Conservation (phyloP, 2,329 filamentous ascomycete genomes). For the Fusarium siculi region DNA sequence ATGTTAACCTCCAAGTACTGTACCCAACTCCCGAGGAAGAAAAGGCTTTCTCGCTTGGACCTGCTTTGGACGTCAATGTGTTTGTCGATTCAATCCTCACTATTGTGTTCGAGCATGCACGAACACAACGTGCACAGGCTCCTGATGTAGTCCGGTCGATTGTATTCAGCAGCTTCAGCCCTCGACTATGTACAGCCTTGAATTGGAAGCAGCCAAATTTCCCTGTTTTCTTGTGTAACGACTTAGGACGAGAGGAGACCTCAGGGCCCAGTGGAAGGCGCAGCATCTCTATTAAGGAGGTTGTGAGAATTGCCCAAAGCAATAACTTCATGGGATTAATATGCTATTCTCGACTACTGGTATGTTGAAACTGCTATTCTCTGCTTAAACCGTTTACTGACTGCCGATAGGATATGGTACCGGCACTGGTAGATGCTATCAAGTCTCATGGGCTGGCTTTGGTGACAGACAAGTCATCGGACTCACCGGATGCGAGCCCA, state of each 20-base stretch:
- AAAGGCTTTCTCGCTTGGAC: constrained; percentile 73
- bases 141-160: constrained; percentile 83
- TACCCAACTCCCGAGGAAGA: constrained; percentile 85
- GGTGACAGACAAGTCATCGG: constrained; percentile 84
- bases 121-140: constrained; percentile 70
- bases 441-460: constrained; percentile 94
- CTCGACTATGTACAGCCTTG: constrained; percentile 88
- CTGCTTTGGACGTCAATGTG: constrained; percentile 83
- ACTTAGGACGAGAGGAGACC: constrained; percentile 74
- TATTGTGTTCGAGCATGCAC: constrained; percentile 91
- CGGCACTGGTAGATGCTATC: constrained; percentile 90
- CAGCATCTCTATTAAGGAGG: constrained; percentile 91
- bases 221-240: constrained; percentile 94
- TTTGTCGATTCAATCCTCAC: constrained; percentile 86
- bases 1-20: constrained; percentile 91
- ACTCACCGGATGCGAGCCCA: constrained; percentile 54
- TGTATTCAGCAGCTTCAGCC: constrained; percentile 93
- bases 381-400: background rate
- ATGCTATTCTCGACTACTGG: constrained; percentile 86
- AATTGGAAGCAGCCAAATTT: constrained; percentile 99
- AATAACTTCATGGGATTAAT: constrained; percentile 99
- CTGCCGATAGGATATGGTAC: constrained; percentile 80
- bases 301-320: constrained; percentile 88
- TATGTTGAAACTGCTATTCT: constrained; percentile 57
- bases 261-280: constrained; percentile 70